A percentile compares a stretch with the other conserved stretches of the same genome.
phyloP scores from a whole-genome alignment of 768 basidiomycete genomes.

The Crucibulum laeve region DNA sequence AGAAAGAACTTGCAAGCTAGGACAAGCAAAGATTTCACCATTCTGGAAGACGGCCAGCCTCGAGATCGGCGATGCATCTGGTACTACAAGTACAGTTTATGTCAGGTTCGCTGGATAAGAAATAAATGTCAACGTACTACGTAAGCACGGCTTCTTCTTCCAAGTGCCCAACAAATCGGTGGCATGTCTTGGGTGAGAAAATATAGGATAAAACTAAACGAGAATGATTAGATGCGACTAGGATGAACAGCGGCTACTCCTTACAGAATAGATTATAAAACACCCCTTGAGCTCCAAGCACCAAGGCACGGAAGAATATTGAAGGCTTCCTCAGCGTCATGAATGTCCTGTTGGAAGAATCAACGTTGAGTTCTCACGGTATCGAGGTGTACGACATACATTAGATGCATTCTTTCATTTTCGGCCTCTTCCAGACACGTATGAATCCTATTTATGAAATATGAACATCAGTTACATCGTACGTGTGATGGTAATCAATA shows the following conservation, averaged over 20 bases:
- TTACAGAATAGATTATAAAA: slow-evolving; percentile 86
- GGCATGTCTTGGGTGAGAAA: slow-evolving; percentile 68
- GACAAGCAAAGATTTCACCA: slow-evolving; percentile 45
- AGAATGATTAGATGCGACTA: slow-evolving; percentile 7
- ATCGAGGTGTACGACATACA: slow-evolving; percentile 43
- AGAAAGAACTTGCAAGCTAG: slow-evolving; percentile 1
- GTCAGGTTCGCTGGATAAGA: slow-evolving; percentile 2
- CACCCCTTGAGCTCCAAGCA: slow-evolving; percentile 90
- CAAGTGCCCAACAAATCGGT: slow-evolving; percentile 88
- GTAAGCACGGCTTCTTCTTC: slow-evolving; percentile 96
- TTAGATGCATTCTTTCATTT: slow-evolving; percentile 95
- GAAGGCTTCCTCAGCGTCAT: slow-evolving; percentile 87
- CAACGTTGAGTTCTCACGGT: slow-evolving; percentile 7
- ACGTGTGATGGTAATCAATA: neutral
- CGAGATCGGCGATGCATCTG: slow-evolving; percentile 77
- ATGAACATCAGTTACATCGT: neutral
- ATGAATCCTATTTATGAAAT: slow-evolving; percentile 80
- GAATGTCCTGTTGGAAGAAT: slow-evolving; percentile 66
- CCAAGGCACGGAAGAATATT: slow-evolving; percentile 71
- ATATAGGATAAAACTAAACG: slow-evolving; percentile 70
- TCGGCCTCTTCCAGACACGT: slow-evolving; percentile 92
- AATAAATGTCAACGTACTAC: slow-evolving; percentile 51
- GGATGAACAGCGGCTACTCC: slow-evolving; percentile 17
- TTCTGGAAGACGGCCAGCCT: slow-evolving; percentile 74
- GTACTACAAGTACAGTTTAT: slow-evolving; percentile 42